Evolutionary conservation across 2,329 filamentous ascomycete species (phyloP).

Genomic region (Cladophialophora carrionii): DNA sequence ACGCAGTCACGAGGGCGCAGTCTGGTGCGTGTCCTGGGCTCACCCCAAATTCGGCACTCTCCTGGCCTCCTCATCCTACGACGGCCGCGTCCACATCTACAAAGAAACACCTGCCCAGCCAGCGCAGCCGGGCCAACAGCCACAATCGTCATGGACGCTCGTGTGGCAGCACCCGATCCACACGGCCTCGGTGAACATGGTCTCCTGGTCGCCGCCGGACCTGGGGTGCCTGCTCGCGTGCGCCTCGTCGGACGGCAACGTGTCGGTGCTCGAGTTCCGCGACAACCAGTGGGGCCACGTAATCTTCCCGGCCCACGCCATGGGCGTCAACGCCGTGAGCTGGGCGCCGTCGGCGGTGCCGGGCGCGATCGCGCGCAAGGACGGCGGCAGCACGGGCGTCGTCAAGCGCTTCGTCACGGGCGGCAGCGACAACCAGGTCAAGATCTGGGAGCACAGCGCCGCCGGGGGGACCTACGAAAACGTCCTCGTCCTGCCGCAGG

Average conservation of each 20-base stretch:
- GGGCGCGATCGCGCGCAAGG: slow-evolving; percentile 79
- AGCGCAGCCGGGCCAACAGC: slow-evolving; percentile 39
- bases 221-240: slow-evolving; percentile 92
- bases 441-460: slow-evolving; percentile 83
- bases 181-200: slow-evolving; percentile 94
- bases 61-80: slow-evolving; percentile 90
- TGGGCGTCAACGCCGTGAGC: slow-evolving; percentile 92
- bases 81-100: slow-evolving; percentile 98
- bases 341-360: slow-evolving; percentile 88
- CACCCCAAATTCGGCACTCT: slow-evolving; percentile 99
- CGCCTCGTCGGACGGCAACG: slow-evolving; percentile 89
- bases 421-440: slow-evolving; percentile 88
- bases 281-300: slow-evolving; percentile 90
- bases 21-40: slow-evolving; percentile 98
- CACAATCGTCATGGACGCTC: slow-evolving; percentile 70
- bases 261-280: slow-evolving; percentile 94
- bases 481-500: slow-evolving; percentile 63
- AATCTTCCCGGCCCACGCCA: slow-evolving; percentile 87
- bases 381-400: slow-evolving; percentile 51
- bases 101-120: slow-evolving; percentile 63
- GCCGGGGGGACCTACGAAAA: slow-evolving; percentile 59
- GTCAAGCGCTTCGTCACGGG: slow-evolving; percentile 88
- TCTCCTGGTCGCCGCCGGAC: slow-evolving; percentile 97
- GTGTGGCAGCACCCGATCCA: slow-evolving; percentile 93
- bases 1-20: slow-evolving; percentile 86